Percentiles rank a stretch among this genome's conserved stretches.
These are phyloP conservation scores for Cucurbita moschata DNA, from an alignment of 306 rosid genomes.

Conservation along the genomic window DNA sequence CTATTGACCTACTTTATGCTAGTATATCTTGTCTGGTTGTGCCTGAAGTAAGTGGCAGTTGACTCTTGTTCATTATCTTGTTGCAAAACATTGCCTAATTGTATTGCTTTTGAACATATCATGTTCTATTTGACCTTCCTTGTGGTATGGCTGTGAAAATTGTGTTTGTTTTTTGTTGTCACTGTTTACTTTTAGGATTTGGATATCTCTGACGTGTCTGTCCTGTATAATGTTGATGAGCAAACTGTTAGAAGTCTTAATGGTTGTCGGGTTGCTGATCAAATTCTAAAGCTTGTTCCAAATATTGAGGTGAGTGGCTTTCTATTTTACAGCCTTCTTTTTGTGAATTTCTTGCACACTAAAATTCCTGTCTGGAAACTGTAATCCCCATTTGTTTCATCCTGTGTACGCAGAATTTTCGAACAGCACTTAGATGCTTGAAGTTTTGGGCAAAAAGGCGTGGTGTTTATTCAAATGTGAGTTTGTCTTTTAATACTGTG, in stretches of 20 bases:
- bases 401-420: conserved; percentile 50
- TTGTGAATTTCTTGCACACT: conserved; percentile 14
- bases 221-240: conserved; percentile 65
- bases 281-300: conserved; percentile 94
- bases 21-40: conserved; percentile 79
- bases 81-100: neutral
- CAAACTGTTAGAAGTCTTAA: conserved; percentile 90
- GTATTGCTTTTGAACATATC: neutral
- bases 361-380: conserved; percentile 8
- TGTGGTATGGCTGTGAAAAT: neutral
- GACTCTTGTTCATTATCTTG: neutral
- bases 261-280: conserved; percentile 98
- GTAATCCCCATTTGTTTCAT: neutral
- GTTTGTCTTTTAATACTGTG: conserved; percentile 11
- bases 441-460: conserved; percentile 97
- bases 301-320: conserved; percentile 55
- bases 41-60: conserved; percentile 57
- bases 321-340: conserved; percentile 3
- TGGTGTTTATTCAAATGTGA: conserved; percentile 96
- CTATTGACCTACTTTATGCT: conserved; percentile 91
- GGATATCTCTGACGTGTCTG: conserved; percentile 69
- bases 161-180: neutral
- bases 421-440: conserved; percentile 71
- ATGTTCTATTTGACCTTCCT: neutral
- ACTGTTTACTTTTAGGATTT: conserved; percentile 47